Conservation (phyloP, 2,329 filamentous ascomycete species). For the Pseudogymnoascus sp. region DNA sequence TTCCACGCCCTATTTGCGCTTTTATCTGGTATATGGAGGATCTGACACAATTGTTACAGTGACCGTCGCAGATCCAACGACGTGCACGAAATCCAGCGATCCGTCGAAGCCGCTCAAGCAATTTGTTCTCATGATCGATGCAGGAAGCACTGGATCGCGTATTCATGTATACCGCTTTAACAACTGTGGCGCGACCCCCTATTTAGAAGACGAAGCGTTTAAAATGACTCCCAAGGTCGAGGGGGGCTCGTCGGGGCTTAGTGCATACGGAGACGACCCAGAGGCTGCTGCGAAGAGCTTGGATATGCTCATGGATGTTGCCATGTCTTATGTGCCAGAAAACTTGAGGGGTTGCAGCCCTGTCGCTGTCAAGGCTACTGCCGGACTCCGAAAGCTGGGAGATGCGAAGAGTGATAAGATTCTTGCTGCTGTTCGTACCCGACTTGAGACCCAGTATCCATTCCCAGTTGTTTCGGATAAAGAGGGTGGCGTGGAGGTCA, state of each 20-base stretch:
- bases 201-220: constrained; percentile 88
- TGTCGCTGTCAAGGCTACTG: constrained; percentile 95
- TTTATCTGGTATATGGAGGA: not conserved
- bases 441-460: constrained; percentile 82
- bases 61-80: constrained; percentile 51
- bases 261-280: constrained; percentile 79
- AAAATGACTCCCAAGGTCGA: constrained; percentile 84
- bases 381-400: constrained; percentile 82
- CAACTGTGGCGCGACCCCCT: constrained; percentile 92
- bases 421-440: constrained; percentile 71
- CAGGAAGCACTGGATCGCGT: constrained; percentile 91
- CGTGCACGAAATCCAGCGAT: constrained; percentile 76
- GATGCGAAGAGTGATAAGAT: constrained; percentile 75
- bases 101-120: constrained; percentile 90
- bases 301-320: constrained; percentile 79
- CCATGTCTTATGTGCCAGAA: constrained; percentile 76
- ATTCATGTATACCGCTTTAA: constrained; percentile 99
- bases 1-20: not conserved
- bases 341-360: constrained; percentile 87
- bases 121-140: constrained; percentile 98
- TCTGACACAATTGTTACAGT: constrained; percentile 14
- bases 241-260: constrained; percentile 61
- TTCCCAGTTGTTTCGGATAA: constrained; percentile 88
- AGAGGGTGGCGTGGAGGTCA: constrained; percentile 85
- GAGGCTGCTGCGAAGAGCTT: constrained; percentile 83